Evolutionary conservation across 108 stramenopile genomes (phyloP), one percentile per base, ranked within the genome.

Genomic region (Halocafeteria seosinensis): DNA sequence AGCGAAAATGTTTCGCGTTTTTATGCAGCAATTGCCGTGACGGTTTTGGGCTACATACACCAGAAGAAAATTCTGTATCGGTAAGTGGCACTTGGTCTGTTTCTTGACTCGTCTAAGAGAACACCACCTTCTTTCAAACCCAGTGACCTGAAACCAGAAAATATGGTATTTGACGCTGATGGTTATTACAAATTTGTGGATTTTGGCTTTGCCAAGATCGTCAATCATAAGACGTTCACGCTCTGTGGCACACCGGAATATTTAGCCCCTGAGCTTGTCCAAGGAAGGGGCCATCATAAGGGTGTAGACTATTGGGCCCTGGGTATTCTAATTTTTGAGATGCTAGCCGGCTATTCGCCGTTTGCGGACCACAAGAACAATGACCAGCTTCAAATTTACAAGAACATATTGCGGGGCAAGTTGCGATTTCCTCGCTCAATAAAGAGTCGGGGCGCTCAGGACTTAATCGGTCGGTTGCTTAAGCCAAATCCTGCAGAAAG

Each of bases 271-370:
- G 94, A 98, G 76, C 89, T 95, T 53, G 92, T 98, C 65, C 81
- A 92, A 29, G 90, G 88, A 37, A 81, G 13, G 27, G 89, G 69
- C 89, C 72, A 76, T 65, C 88, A 89, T n/a, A 76, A 84, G 37
- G 90, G 88, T 4, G 95, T 98, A 5, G 95, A 98, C 69, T 98
- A 91, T 90, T 98, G 95, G 95, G 85, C 87, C 62, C 80, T 95
- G 24, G 95, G 95, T 21, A 91, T 93, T 6, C 78, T 98, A 24
- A 72, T 95, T 50, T 98, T 90, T 68, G 95, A 95, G 70, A 98
- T 98, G 95, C 77, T 95, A 11, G 90, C 92, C 0, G 91, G 93
- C 11, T 59, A 59, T 35, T 17, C 11, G 11, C 57, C 57, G 21
- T 59, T 59, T n/a, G 5, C 57, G 12, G 57, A 59, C 57, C 57